Evolutionary conservation across 2,329 filamentous ascomycete species (phyloP), one percentile per base, ranked within the genome.

Genomic region (Lachnellula willkommii): DNA sequence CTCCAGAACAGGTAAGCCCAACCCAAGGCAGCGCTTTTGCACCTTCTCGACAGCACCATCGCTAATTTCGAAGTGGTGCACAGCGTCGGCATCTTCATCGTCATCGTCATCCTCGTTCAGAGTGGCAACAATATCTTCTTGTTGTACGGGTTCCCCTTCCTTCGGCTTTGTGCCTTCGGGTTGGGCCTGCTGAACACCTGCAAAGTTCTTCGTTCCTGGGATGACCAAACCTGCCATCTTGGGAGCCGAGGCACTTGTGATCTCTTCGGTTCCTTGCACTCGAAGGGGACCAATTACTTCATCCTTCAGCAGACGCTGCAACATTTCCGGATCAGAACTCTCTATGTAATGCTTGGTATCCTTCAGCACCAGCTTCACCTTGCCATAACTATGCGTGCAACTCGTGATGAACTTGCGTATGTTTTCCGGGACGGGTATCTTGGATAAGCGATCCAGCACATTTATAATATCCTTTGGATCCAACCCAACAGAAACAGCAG

Each of bases 321-420:
- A 78, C 69, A 96, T 89, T 11, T 85, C 80, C 12, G 91, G 87
- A 71, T 97, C 93, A 20, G 89, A 87, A 66, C 89, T 96, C 73
- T 99, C 94, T 59, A 97, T 85, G 65, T 88, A 96, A 72, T 95
- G 96, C 63, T 90, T 89, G 60, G 93, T 97, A 66, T 96, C 89
- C 71, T 96, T 95, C 60, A 97, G 73, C 46, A 97, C 94, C 52
- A 97, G 82, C 71, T 96, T 94, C 54, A 96, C 91, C 73, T 96
- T 97, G 62, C 94, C 94, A 69, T 94, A 97, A 52, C 89, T 94
- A 61, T 89, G 85, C 5, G 91, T 95, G 60, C 90, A 94, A 58
- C 84, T 84, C 26, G 73, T 75, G 62, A 93, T 78, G 70, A 93
- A 96, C 8, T 83, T 77, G 59, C 85, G 82, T 59, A 97, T 89